Conservation (phyloP, 2,329 filamentous ascomycete species). For the Phyllosticta capitalensis region DNA sequence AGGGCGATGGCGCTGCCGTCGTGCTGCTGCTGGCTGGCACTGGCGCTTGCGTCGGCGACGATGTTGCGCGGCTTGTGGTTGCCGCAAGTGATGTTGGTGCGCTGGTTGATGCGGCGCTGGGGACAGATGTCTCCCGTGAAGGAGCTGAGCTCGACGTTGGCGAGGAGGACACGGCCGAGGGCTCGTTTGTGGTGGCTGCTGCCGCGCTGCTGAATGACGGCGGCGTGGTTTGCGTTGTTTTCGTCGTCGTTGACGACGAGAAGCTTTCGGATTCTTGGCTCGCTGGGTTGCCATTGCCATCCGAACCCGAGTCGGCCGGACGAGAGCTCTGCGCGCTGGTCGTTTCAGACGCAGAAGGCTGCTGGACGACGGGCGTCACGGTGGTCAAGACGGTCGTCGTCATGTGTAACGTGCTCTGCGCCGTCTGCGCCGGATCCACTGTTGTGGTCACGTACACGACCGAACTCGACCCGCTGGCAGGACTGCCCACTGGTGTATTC, state of each 20-base stretch:
- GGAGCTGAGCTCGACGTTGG: neutral
- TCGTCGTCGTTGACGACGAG: neutral
- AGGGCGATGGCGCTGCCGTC: neutral
- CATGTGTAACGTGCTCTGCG: neutral
- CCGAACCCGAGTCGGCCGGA: neutral
- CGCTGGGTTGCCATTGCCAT: neutral
- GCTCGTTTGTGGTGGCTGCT: neutral
- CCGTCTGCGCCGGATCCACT: neutral
- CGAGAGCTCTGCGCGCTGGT: neutral
- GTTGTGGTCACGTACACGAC: neutral
- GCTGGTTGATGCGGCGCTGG: conserved; percentile 1
- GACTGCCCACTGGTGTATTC: neutral
- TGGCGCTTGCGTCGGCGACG: neutral
- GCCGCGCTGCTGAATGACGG: neutral
- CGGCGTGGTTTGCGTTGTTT: neutral
- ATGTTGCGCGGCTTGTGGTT: neutral
- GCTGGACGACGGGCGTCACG: neutral
- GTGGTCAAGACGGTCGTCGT: neutral
- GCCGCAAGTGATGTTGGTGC: neutral
- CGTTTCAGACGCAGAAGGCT: neutral
- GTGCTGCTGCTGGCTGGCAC: neutral
- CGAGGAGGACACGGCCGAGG: neutral
- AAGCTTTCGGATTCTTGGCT: neutral
- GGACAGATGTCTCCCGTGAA: neutral
- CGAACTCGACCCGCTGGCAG: neutral